Base-by-base conservation (phyloP, 1,284 basidiomycete species). In the Quambalaria eucalypti region DNA sequence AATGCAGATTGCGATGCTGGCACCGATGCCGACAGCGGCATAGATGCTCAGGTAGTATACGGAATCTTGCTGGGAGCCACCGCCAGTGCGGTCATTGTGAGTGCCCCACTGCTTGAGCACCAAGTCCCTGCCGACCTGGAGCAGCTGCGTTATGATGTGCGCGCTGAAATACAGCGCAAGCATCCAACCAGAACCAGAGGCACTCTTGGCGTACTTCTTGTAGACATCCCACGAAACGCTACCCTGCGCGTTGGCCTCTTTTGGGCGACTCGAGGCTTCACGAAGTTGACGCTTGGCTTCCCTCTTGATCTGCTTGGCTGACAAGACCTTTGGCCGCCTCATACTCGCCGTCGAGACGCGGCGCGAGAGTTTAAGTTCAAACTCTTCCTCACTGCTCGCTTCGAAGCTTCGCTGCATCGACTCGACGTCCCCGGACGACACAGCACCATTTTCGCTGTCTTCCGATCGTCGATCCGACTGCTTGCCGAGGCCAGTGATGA, bases 401-500 rank as follows among this genome's bases (percentile, higher is more conserved):
- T 39, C 57, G 16, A 58, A 55, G 14, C 59, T 33, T 25, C 42
- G 28, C 42, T 28, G 36, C 21, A 47, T 54, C 26, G 47, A 48
- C 39, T 58, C 56, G 56, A 26, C 26, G n/a, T 44, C 48, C 28
- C 54, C 55, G 12, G 28, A 48, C 7, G 39, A 31, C 6, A 12
- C 14, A 9, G 36, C 48, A 21, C 38, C 25, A 3, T 40, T 49
- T 44, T 55, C 54, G 28, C 30, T 48, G 19, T 48, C 51, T 14
- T 55, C 53, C 12, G 28, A 70, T 49, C 60, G 26, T 69, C 72
- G 44, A 29, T n/a, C 67, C 1, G 73, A 62, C 60, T 78, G 77
- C 65, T 79, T 79, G 31, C 80, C 80, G 16, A 81, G 77, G 44
- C 78, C 78, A 42, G 78, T 76, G 57, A 95, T 81, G n/a, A 96